These are phyloP conservation scores for Aureobasidium sp. DNA, from an alignment of 2,329 filamentous ascomycete genomes.

Conservation along the genomic window DNA sequence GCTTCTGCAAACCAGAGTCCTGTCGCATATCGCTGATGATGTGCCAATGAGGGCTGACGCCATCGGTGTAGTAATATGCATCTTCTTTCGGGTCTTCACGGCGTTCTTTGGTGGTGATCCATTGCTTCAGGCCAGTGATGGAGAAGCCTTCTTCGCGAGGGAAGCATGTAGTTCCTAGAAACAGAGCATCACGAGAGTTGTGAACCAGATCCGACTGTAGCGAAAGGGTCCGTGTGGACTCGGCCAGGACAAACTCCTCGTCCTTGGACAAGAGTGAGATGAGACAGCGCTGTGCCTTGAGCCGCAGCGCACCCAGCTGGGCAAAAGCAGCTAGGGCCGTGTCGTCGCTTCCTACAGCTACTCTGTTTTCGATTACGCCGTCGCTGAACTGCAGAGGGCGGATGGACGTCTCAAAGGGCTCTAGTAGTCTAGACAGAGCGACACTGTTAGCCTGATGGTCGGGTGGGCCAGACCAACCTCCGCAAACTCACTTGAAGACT, in stretches of 20 bases:
- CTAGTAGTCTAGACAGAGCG: neutral
- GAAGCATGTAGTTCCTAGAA: conserved; percentile 30
- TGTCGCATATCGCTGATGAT: conserved; percentile 23
- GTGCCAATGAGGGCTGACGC: conserved; percentile 20
- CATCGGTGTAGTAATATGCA: conserved; percentile 23
- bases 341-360: conserved; percentile 25
- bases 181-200: conserved; percentile 29
- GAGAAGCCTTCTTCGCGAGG: conserved; percentile 32
- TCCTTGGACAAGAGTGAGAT: conserved; percentile 43
- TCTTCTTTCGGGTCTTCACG: conserved; percentile 20
- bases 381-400: conserved; percentile 8
- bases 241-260: conserved; percentile 47
- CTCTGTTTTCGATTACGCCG: conserved; percentile 9
- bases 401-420: neutral
- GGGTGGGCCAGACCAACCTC: no score
- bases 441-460: neutral
- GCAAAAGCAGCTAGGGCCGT: conserved; percentile 42
- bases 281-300: conserved; percentile 43
- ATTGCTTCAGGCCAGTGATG: conserved; percentile 22
- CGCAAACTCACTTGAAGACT: neutral
- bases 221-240: conserved; percentile 43
- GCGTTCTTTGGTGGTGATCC: conserved; percentile 20
- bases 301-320: conserved; percentile 45
- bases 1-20: conserved; percentile 1
- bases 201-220: conserved; percentile 30